A percentile compares a stretch with the other conserved stretches of the same genome.
phyloP scores from a whole-genome alignment of 2,329 filamentous ascomycete genomes.

The Colletotrichum tamarilloi region DNA sequence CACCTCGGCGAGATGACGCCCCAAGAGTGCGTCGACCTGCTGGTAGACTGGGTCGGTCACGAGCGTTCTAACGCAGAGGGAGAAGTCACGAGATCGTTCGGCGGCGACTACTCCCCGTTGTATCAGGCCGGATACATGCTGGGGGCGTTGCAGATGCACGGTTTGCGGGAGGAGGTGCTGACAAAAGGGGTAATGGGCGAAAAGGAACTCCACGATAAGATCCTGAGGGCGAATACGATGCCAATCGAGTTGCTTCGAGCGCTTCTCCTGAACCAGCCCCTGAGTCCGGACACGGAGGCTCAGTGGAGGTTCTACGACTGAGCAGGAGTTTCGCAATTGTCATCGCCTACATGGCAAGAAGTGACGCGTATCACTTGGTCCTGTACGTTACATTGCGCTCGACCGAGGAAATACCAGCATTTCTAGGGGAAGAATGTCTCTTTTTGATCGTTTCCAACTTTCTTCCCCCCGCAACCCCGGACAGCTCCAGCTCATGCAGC shows the following conservation, averaged over 20 bases:
- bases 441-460: background rate
- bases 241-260: slow-evolving; percentile 65
- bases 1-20: slow-evolving; percentile 66
- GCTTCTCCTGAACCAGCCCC: slow-evolving; percentile 53
- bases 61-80: slow-evolving; percentile 70
- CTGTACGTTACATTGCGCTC: background rate
- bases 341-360: background rate
- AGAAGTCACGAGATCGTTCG: slow-evolving; percentile 67
- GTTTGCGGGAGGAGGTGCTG: slow-evolving; percentile 61
- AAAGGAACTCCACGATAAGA: slow-evolving; percentile 66
- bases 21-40: slow-evolving; percentile 65
- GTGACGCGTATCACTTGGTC: background rate
- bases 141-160: slow-evolving; percentile 66
- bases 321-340: background rate
- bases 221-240: slow-evolving; percentile 63
- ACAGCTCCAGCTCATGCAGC: background rate
- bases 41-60: slow-evolving; percentile 67
- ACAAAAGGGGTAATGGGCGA: slow-evolving; percentile 52
- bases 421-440: background rate
- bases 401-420: background rate
- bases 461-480: background rate
- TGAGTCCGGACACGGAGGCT: slow-evolving; percentile 56
- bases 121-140: slow-evolving; percentile 72
- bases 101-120: slow-evolving; percentile 65
- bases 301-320: slow-evolving; percentile 61